These are phyloP conservation scores for Candida sphagnicola DNA, from an alignment of 805 yeast genomes.

Conservation along the genomic window DNA sequence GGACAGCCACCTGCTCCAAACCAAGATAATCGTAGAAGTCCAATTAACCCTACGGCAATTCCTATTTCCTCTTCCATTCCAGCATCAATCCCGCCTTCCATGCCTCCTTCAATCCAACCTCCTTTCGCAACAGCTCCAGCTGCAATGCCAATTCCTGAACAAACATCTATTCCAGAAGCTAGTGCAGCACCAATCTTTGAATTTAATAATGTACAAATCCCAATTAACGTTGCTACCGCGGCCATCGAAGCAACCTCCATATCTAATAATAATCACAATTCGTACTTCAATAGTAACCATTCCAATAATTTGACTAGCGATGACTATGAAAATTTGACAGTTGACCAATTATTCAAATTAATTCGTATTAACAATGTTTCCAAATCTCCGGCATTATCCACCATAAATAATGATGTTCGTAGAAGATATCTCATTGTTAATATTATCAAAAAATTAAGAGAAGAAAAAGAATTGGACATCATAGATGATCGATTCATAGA, in stretches of 20 bases:
- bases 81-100: not conserved
- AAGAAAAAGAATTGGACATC: slow-evolving; percentile 32
- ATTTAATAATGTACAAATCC: slow-evolving; percentile 2
- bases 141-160: not conserved
- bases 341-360: slow-evolving; percentile 36
- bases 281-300: slow-evolving; percentile 19
- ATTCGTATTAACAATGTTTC: slow-evolving; percentile 20
- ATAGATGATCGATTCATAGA: slow-evolving; percentile 26
- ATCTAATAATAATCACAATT: not conserved
- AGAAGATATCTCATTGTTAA: slow-evolving; percentile 31
- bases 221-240: slow-evolving; percentile 11
- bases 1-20: not conserved
- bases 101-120: not conserved
- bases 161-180: not conserved
- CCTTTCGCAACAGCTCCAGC: not conserved
- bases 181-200: not conserved
- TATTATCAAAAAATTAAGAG: slow-evolving; percentile 33
- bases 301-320: slow-evolving; percentile 29
- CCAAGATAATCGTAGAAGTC: not conserved
- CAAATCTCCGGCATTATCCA: slow-evolving; percentile 3
- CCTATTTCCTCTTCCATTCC: not conserved
- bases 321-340: slow-evolving; percentile 34
- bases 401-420: slow-evolving; percentile 29
- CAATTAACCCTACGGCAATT: not conserved
- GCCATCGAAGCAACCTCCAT: slow-evolving; percentile 7